Percentiles rank a stretch among this genome's conserved stretches.
phyloP scores from a whole-genome alignment of 768 basidiomycete species.

The Russula abietina region DNA sequence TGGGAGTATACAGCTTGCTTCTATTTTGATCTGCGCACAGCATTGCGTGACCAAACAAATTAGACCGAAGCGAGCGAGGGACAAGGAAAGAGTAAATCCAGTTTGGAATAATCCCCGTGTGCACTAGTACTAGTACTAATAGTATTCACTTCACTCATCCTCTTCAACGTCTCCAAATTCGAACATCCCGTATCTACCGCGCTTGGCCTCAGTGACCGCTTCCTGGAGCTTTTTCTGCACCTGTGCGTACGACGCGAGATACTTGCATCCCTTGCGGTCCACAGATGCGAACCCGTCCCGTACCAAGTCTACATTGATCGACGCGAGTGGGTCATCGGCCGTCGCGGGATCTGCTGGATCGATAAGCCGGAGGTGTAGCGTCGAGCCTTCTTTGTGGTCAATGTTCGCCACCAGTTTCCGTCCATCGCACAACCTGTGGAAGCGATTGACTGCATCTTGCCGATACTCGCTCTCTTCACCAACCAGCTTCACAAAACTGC shows the following conservation, averaged over 20 bases:
- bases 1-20: background rate
- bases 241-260: constrained; percentile 62
- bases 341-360: constrained; percentile 74
- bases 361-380: constrained; percentile 86
- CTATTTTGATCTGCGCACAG: background rate
- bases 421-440: constrained; percentile 82
- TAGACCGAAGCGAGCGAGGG: background rate
- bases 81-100: no score
- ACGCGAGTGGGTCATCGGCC: constrained; percentile 61
- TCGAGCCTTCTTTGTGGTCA: constrained; percentile 72
- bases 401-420: constrained; percentile 95
- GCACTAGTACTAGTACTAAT: no score
- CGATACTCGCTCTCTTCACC: constrained; percentile 82
- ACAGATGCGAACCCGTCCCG: constrained; percentile 80
- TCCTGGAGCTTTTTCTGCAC: constrained; percentile 60
- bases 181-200: constrained; percentile 74
- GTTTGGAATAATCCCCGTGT: no score
- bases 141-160: constrained; percentile 53
- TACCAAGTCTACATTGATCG: constrained; percentile 85
- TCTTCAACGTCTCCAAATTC: constrained; percentile 91
- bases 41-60: background rate
- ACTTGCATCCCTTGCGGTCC: constrained; percentile 72
- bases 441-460: constrained; percentile 76
- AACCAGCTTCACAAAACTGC: constrained; percentile 81
- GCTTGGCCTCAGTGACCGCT: constrained; percentile 59